Evolutionary conservation across 805 yeast genomes (phyloP).

Genomic region (Candida ortonii): DNA sequence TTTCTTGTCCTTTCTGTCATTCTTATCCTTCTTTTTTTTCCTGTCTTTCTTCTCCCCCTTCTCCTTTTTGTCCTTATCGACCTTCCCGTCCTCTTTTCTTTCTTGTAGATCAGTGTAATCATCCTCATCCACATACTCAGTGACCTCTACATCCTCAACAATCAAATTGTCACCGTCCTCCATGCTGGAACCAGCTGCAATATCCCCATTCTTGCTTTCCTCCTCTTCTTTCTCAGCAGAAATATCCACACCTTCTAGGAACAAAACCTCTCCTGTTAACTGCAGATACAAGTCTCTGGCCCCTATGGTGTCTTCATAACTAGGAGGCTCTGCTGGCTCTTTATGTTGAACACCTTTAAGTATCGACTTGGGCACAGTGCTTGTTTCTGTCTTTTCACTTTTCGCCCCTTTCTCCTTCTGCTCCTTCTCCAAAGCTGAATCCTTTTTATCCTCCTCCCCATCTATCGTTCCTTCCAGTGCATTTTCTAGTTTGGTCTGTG

Average conservation of each 20-base stretch:
- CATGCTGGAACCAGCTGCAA: no score
- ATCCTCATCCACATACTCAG: conserved; percentile 31
- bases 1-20: conserved; percentile 14
- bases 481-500: conserved; percentile 39
- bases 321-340: conserved; percentile 21
- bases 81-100: conserved; percentile 4
- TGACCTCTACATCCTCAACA: conserved; percentile 43
- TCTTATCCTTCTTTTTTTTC: conserved; percentile 17
- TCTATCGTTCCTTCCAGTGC: conserved; percentile 15
- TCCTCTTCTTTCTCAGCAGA: conserved; percentile 4
- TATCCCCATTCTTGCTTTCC: no score
- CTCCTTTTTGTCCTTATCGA: conserved; percentile 10
- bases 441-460: conserved; percentile 13
- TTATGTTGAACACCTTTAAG: no score
- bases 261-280: conserved; percentile 36
- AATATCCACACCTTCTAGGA: conserved; percentile 32
- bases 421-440: conserved; percentile 12
- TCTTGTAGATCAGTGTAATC: conserved; percentile 24
- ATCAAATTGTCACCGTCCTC: no score
- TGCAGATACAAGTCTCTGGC: conserved; percentile 37
- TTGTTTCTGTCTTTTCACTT: conserved; percentile 17
- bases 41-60: conserved; percentile 18
- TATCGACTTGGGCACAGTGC: conserved; percentile 23
- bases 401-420: conserved; percentile 14
- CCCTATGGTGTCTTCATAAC: conserved; percentile 39